Percentiles rank a stretch among this genome's conserved stretches.
These are phyloP conservation scores for Sclerotinia nivalis DNA, from an alignment of 2,329 filamentous ascomycete species.

Conservation along the genomic window DNA sequence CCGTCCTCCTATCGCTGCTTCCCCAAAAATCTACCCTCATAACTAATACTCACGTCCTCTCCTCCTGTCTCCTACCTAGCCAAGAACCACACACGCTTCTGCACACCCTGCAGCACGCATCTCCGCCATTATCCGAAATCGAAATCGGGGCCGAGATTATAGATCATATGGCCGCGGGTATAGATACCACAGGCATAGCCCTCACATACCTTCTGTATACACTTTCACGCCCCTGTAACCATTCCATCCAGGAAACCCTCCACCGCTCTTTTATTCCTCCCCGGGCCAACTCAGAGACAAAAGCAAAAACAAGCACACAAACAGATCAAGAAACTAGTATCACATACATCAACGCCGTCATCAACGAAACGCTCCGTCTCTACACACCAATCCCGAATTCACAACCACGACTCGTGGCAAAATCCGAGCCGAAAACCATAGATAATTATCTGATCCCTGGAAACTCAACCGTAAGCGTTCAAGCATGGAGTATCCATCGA, in stretches of 20 bases:
- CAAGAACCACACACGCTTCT: constrained; percentile 55
- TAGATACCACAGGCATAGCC: constrained; percentile 70
- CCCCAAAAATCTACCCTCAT: constrained; percentile 52
- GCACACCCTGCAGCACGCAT: constrained; percentile 55
- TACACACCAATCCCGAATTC: constrained; percentile 68
- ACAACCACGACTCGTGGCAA: constrained; percentile 56
- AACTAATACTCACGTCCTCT: constrained; percentile 59
- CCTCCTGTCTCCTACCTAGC: constrained; percentile 49
- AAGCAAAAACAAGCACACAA: background rate
- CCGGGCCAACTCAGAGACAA: fast-evolving
- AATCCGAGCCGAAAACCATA: constrained; percentile 54
- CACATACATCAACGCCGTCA: constrained; percentile 62
- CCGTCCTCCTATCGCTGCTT: constrained; percentile 79
- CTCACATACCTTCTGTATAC: constrained; percentile 73
- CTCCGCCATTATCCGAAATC: constrained; percentile 46
- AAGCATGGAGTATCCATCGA: constrained; percentile 61
- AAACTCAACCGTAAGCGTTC: constrained; percentile 59
- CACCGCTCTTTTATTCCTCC: constrained; percentile 35
- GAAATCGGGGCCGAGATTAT: constrained; percentile 67
- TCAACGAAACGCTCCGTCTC: constrained; percentile 62
- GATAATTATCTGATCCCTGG: constrained; percentile 56
- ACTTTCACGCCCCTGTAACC: constrained; percentile 60
- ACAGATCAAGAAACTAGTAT: constrained; percentile 46
- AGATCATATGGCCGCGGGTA: constrained; percentile 69
- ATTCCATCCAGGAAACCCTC: constrained; percentile 53